Conservation (phyloP, 106 monocot genomes). For the Dendrobium huoshanense region DNA sequence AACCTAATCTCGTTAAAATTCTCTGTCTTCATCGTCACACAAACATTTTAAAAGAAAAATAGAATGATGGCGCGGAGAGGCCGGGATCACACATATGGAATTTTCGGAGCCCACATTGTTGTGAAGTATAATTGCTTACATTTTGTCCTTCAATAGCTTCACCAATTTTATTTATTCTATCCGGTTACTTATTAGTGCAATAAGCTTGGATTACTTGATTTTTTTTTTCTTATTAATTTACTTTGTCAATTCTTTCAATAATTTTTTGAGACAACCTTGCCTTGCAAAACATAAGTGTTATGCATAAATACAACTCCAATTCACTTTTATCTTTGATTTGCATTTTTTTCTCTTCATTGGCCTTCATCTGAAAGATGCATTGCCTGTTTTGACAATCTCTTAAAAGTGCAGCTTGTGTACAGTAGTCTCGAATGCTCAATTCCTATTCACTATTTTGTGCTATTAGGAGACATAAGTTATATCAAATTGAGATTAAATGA, state of each 20-base stretch:
- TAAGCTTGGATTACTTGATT: not conserved
- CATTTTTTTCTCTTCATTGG: not conserved
- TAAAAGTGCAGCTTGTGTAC: not conserved
- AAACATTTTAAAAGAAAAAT: too few relatives aligned
- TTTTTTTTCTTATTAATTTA: not conserved
- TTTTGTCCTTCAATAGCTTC: not conserved
- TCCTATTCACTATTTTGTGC: not conserved
- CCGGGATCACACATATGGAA: too few relatives aligned
- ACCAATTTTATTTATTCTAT: not conserved
- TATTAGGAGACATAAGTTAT: not conserved
- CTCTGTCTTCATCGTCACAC: too few relatives aligned
- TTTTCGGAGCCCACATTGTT: too few relatives aligned
- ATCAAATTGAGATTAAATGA: not conserved
- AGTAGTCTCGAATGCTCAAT: not conserved
- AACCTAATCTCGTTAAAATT: too few relatives aligned
- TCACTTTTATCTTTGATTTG: not conserved
- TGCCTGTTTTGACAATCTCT: not conserved
- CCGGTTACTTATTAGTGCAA: not conserved
- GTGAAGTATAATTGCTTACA: not conserved
- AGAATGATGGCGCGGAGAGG: too few relatives aligned
- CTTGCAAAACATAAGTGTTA: not conserved
- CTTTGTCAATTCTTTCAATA: not conserved
- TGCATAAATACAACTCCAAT: not conserved
- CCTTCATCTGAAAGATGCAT: not conserved
- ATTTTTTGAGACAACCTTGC: not conserved